Base-by-base conservation (phyloP, 176 grass and related monocot species). In the Eleusine indica region DNA sequence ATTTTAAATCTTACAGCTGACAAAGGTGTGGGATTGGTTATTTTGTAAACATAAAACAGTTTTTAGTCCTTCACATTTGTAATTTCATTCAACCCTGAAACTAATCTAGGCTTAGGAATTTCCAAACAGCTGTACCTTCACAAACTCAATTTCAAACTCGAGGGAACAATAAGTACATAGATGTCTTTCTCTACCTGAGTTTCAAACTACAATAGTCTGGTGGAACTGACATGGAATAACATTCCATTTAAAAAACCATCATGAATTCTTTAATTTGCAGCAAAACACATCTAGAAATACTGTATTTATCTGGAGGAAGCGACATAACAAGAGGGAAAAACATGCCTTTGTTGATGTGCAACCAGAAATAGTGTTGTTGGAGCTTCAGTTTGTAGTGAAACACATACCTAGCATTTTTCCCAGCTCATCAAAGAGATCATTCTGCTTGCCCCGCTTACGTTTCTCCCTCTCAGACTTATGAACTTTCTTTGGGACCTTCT, bases 381-480 rank as follows among this genome's bases (percentile, higher is more conserved):
- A 77, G 9, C 18, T 71, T 81, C 66, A 77, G 10, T 58, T 81
- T 22, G 21, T 65, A 68, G 19, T 4, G 78, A 65, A 65, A 15
- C 11, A 46, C 82, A 65, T 89, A 97, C 94, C 94, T 53, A 94
- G 83, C 85, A 94, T 84, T 53, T 84, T 89, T 72, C 79, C 89
- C 46, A 97, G 81, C 74, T 89, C 90, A 16, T 10, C 78, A 38
- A 97, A 97, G 53, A 97, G 86, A 81, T 92, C 94, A 82, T 97
- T 97, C 40, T 92, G 79, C 2, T 90, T 89, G 64, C 83, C 86
- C 0, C 94, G 87, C 71, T 97, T 94, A 40, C 86, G 90, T 63
- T 97, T 94, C 89, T 97, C 94, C 80, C 94, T 92, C 77, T 94
- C 94, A 2, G 92, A 91, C 90, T 97, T 97, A n/a, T 97, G 87